These are phyloP conservation scores for Marasmius fiardii DNA, from an alignment of 1,284 basidiomycete species.

Conservation along the genomic window DNA sequence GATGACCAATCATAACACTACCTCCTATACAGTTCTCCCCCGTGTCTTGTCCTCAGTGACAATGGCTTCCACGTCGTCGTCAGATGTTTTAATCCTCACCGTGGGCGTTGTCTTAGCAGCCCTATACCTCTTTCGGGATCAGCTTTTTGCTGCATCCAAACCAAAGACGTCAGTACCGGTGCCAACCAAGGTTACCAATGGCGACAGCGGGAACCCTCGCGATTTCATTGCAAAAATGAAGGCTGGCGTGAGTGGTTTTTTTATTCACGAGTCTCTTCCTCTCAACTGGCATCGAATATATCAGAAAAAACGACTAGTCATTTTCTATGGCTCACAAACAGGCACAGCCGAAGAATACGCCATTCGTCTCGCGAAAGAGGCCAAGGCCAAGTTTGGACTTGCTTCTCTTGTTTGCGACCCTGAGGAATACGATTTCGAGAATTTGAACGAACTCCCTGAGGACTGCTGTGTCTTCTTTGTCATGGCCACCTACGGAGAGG, in stretches of 20 bases:
- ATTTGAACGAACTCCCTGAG: slow-evolving; percentile 87
- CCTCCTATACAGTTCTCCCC: slow-evolving; percentile 32
- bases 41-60: slow-evolving; percentile 28
- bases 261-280: background rate
- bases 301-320: slow-evolving; percentile 91
- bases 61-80: slow-evolving; percentile 50
- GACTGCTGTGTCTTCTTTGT: slow-evolving; percentile 90
- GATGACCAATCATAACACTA: slow-evolving; percentile 29
- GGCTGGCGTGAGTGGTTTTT: slow-evolving; percentile 61
- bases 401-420: slow-evolving; percentile 93
- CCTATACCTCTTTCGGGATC: slow-evolving; percentile 77
- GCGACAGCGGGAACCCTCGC: slow-evolving; percentile 70
- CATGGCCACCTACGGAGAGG: slow-evolving; percentile 98
- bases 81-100: slow-evolving; percentile 67
- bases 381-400: slow-evolving; percentile 90
- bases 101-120: slow-evolving; percentile 71
- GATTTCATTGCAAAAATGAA: slow-evolving; percentile 93
- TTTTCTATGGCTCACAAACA: slow-evolving; percentile 96
- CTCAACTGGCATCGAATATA: slow-evolving; percentile 12
- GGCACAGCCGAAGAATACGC: slow-evolving; percentile 97
- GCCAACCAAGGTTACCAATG: slow-evolving; percentile 48
- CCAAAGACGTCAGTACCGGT: slow-evolving; percentile 50
- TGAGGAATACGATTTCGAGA: slow-evolving; percentile 97
- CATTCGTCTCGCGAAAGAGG: slow-evolving; percentile 90
- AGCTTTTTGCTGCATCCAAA: slow-evolving; percentile 62